Conservation (phyloP, 2,329 filamentous ascomycete species). For the Pyricularia sp. region DNA sequence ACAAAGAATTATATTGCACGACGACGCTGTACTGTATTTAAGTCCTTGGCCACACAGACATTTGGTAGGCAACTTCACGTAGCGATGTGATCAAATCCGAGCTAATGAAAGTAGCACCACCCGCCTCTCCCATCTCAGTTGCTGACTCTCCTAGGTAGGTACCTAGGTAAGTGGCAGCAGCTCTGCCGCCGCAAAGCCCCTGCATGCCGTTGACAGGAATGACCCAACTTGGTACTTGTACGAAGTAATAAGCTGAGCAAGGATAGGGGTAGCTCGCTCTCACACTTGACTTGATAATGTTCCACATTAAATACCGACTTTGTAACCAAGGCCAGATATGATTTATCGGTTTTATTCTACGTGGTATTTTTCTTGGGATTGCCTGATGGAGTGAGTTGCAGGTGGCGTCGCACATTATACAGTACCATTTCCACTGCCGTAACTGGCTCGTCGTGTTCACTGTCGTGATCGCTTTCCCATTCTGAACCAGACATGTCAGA, state of each 20-base stretch:
- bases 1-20: not conserved
- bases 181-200: not conserved
- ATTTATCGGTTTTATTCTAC: not conserved
- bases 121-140: not conserved
- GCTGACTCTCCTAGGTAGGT: too few relatives aligned
- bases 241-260: not conserved
- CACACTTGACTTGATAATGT: not conserved
- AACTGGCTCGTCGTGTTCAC: not conserved
- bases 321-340: not conserved
- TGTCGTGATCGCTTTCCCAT: not conserved
- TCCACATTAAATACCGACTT: not conserved
- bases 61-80: not conserved
- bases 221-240: not conserved
- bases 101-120: not conserved
- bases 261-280: not conserved
- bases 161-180: too few relatives aligned
- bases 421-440: not conserved
- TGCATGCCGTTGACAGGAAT: not conserved
- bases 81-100: not conserved
- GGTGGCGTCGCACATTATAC: not conserved
- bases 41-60: not conserved
- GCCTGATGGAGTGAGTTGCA: not conserved
- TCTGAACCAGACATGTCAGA: not conserved
- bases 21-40: not conserved
- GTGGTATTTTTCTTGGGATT: not conserved